These are phyloP conservation scores for Umbelopsis sp. DNA, from an alignment of 371 early-diverging fungal genomes.

Conservation along the genomic window DNA sequence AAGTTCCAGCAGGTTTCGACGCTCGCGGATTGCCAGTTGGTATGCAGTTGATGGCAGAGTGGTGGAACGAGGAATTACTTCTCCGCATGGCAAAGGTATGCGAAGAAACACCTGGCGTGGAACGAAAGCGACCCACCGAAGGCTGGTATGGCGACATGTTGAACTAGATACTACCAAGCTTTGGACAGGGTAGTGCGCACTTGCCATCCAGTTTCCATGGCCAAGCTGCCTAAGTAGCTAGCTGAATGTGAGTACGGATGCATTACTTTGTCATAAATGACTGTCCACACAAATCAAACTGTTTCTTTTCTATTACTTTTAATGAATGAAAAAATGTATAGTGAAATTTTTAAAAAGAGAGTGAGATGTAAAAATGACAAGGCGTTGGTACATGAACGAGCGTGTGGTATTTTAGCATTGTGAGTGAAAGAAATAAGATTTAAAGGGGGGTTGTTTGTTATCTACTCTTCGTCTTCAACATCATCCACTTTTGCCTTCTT, in stretches of 20 bases:
- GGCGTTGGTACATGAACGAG: conserved; percentile 16
- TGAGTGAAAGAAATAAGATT: not conserved
- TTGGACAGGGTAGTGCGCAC: no score
- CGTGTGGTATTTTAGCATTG: conserved; percentile 17
- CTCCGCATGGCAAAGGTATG: conserved; percentile 60
- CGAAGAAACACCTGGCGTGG: conserved; percentile 42
- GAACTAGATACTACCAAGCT: not conserved
- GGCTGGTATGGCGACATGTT: conserved; percentile 13
- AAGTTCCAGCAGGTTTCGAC: conserved; percentile 65
- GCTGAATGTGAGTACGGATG: no score
- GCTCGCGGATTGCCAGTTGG: conserved; percentile 64
- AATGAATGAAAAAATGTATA: not conserved
- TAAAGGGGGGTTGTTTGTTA: not conserved
- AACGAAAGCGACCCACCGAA: conserved; percentile 30
- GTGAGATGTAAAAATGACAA: conserved; percentile 7
- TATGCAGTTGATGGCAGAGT: conserved; percentile 72
- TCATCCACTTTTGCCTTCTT: conserved; percentile 56
- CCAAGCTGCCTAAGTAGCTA: no score
- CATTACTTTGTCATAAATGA: no score
- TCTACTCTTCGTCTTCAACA: conserved; percentile 32
- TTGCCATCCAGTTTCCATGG: not conserved
- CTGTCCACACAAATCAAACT: no score
- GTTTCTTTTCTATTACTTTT: not conserved
- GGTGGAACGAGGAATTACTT: conserved; percentile 72
- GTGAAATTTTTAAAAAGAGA: not conserved